phyloP scores from a whole-genome alignment of 2,329 filamentous ascomycete species.

The Ophiosphaerella korrae region DNA sequence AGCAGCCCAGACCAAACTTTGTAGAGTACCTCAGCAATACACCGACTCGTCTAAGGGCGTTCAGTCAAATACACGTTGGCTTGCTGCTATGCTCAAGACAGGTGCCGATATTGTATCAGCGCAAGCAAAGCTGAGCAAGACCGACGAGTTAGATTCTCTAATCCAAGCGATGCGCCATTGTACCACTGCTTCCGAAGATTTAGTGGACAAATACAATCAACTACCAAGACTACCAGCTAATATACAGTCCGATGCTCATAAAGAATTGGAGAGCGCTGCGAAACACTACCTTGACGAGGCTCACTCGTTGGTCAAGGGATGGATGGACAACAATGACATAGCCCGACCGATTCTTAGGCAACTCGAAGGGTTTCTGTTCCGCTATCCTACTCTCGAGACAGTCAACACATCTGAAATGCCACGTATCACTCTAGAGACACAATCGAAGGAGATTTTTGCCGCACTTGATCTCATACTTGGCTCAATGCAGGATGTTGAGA shows the following conservation, averaged over 20 bases:
- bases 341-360: conserved; percentile 58
- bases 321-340: conserved; percentile 29
- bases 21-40: conserved; percentile 23
- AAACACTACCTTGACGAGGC: conserved; percentile 19
- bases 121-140: conserved; percentile 68
- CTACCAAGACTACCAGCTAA: conserved; percentile 35
- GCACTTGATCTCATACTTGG: conserved; percentile 79
- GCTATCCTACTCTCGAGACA: conserved; percentile 7
- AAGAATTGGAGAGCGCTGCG: conserved; percentile 17
- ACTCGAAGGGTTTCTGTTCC: conserved; percentile 66
- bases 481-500: conserved; percentile 74
- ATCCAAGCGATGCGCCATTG: conserved; percentile 32
- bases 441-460: conserved; percentile 65
- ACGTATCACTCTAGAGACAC: conserved; percentile 41
- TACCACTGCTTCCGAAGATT: conserved; percentile 19
- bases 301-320: conserved; percentile 19
- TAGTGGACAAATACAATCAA: conserved; percentile 20
- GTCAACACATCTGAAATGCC: conserved; percentile 2
- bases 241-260: conserved; percentile 27
- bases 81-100: conserved; percentile 70
- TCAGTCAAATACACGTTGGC: conserved; percentile 58
- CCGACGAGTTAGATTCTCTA: conserved; percentile 33
- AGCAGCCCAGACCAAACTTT: conserved; percentile 10
- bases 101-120: conserved; percentile 66
- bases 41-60: conserved; percentile 12